These are phyloP conservation scores for Pseudogymnoascus sp. DNA, from an alignment of 2,329 filamentous ascomycete genomes.

Conservation along the genomic window DNA sequence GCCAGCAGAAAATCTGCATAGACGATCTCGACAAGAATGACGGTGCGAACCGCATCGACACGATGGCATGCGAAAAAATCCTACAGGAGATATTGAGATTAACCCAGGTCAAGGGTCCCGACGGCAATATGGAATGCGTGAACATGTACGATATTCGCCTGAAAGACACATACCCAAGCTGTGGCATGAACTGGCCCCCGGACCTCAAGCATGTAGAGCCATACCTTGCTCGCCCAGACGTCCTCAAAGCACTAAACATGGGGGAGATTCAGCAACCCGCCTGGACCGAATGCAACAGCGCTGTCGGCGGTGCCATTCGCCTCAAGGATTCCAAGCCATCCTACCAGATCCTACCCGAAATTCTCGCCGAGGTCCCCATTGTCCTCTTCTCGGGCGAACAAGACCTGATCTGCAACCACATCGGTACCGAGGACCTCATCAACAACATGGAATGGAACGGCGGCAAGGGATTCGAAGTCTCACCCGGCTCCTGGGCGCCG, in stretches of 20 bases:
- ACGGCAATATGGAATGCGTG: slow-evolving; percentile 51
- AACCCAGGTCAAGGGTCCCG: slow-evolving; percentile 48
- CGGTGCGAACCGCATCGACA: slow-evolving; percentile 56
- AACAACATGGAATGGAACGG: slow-evolving; percentile 87
- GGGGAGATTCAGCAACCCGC: slow-evolving; percentile 73
- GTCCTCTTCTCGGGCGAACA: slow-evolving; percentile 88
- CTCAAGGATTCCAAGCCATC: slow-evolving; percentile 65
- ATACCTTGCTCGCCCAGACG: slow-evolving; percentile 77
- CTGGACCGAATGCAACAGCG: slow-evolving; percentile 83
- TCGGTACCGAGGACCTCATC: slow-evolving; percentile 88
- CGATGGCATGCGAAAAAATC: slow-evolving; percentile 64
- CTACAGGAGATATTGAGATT: slow-evolving; percentile 62
- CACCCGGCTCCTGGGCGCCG: slow-evolving; percentile 83
- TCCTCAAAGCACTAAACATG: slow-evolving; percentile 72
- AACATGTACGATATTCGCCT: slow-evolving; percentile 98
- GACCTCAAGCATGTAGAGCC: slow-evolving; percentile 71
- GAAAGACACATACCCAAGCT: slow-evolving; percentile 69
- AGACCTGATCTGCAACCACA: slow-evolving; percentile 94
- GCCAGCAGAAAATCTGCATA: slow-evolving; percentile 60
- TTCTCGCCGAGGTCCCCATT: slow-evolving; percentile 70
- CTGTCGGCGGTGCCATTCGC: slow-evolving; percentile 65
- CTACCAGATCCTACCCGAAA: slow-evolving; percentile 63
- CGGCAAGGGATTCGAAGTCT: slow-evolving; percentile 81
- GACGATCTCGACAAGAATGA: slow-evolving; percentile 50
- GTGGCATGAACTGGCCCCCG: slow-evolving; percentile 97